These are phyloP conservation scores for Cryphonectria naterciae DNA, from an alignment of 2,329 filamentous ascomycete species.

Conservation along the genomic window DNA sequence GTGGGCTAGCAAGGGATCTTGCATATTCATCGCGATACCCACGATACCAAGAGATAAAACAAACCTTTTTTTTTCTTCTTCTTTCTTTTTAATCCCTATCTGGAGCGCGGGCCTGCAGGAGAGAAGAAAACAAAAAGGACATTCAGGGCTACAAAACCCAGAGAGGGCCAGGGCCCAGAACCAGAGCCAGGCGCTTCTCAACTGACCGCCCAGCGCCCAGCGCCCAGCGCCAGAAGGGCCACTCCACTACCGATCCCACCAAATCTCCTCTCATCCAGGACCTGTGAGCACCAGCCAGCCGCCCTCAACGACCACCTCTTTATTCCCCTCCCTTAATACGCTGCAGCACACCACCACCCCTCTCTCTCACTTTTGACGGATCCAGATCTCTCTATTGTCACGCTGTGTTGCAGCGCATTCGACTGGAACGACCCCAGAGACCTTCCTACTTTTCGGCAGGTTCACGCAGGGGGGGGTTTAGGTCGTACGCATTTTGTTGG, in stretches of 20 bases:
- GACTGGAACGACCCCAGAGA: not conserved
- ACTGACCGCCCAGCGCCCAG: constrained; percentile 7
- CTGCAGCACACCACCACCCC: constrained; percentile 8
- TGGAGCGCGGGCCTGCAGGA: not conserved
- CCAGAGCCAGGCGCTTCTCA: constrained; percentile 5
- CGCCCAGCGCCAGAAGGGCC: constrained; percentile 7
- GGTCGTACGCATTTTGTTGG: constrained; percentile 4
- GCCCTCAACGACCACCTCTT: not conserved
- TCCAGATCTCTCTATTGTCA: constrained; percentile 12
- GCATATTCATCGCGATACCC: not conserved
- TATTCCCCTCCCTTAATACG: constrained; percentile 6
- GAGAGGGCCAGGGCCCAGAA: not conserved
- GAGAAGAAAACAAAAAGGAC: not conserved
- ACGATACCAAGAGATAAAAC: constrained; percentile 7
- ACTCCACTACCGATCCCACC: constrained; percentile 16
- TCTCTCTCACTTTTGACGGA: not conserved
- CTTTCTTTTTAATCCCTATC: not conserved
- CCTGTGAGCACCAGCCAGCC: constrained; percentile 7
- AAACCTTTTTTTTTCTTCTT: not conserved
- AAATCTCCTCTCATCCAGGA: constrained; percentile 2
- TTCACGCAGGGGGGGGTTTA: constrained; percentile 23
- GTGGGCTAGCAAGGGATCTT: constrained; percentile 8
- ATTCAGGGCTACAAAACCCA: constrained; percentile 5
- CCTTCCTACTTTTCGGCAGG: constrained; percentile 4
- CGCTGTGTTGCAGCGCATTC: constrained; percentile 4